phyloP scores from a whole-genome alignment of 2,329 filamentous ascomycete species.

The Aspergillus vadensis region DNA sequence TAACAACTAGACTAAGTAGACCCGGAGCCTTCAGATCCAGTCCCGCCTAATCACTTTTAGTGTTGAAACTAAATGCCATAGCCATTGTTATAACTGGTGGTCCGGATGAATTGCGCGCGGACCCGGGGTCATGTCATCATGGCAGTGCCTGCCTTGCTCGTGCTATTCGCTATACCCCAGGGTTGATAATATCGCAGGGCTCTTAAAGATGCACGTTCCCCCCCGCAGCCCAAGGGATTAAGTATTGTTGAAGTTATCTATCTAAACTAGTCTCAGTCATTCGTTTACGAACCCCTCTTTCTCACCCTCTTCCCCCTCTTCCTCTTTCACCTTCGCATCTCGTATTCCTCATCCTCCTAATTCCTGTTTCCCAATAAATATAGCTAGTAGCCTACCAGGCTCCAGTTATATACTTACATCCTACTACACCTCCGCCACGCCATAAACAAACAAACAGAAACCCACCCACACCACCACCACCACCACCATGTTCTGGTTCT shows the following conservation, averaged over 20 bases:
- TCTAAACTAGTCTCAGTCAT: not conserved
- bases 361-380: not conserved
- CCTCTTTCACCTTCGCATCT: not conserved
- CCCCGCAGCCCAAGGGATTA: slow-evolving; percentile 1
- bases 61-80: not conserved
- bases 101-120: not conserved
- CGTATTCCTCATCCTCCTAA: not conserved
- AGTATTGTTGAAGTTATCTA: not conserved
- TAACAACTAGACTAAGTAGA: no score
- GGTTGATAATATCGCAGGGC: not conserved
- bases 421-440: not conserved
- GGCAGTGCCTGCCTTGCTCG: not conserved
- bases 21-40: not conserved
- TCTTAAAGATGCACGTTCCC: not conserved
- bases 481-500: slow-evolving; percentile 6
- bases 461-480: not conserved
- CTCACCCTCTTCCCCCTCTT: not conserved
- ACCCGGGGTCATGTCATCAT: slow-evolving; percentile 3
- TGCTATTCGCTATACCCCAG: not conserved
- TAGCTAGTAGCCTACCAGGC: not conserved
- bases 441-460: not conserved
- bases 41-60: not conserved
- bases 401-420: not conserved
- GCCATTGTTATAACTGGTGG: not conserved
- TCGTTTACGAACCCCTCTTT: not conserved